phyloP scores from a whole-genome alignment of 108 stramenopile species.

The Cylindrotheca fusiformis region DNA sequence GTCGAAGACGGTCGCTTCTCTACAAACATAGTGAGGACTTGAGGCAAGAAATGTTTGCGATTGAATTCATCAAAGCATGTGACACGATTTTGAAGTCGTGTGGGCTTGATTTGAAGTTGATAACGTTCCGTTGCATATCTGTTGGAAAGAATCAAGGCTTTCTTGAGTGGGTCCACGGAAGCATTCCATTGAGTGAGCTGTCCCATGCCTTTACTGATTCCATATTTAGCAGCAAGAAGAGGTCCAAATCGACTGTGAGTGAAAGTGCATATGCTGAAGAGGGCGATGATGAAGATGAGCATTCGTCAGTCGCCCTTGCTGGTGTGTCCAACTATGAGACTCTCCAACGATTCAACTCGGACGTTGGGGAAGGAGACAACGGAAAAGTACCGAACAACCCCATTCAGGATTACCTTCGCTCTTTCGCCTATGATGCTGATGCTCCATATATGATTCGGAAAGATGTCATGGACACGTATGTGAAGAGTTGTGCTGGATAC shows the following conservation, averaged over 20 bases:
- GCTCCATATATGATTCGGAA: constrained; percentile 71
- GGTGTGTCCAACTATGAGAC: constrained; percentile 70
- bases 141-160: constrained; percentile 74
- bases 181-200: constrained; percentile 78
- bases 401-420: constrained; percentile 82
- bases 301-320: constrained; percentile 37
- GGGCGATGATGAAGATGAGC: constrained; percentile 13
- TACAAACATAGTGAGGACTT: constrained; percentile 90
- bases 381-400: constrained; percentile 48
- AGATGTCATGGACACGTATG: constrained; percentile 89
- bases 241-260: constrained; percentile 4
- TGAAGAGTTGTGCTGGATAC: constrained; percentile 96
- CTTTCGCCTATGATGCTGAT: constrained; percentile 54
- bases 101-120: constrained; percentile 79
- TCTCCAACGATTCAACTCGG: constrained; percentile 40
- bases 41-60: constrained; percentile 82
- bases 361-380: background rate
- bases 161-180: constrained; percentile 85
- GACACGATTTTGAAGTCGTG: constrained; percentile 67
- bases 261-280: background rate
- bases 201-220: constrained; percentile 63
- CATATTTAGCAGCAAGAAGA: constrained; percentile 23
- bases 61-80: constrained; percentile 78
- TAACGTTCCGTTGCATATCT: constrained; percentile 78
- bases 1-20: constrained; percentile 62